A percentile compares a stretch with the other conserved stretches of the same genome.
Evolutionary conservation across 352 stramenopile genomes (phyloP).

Genomic region (Globisporangium spiculum): DNA sequence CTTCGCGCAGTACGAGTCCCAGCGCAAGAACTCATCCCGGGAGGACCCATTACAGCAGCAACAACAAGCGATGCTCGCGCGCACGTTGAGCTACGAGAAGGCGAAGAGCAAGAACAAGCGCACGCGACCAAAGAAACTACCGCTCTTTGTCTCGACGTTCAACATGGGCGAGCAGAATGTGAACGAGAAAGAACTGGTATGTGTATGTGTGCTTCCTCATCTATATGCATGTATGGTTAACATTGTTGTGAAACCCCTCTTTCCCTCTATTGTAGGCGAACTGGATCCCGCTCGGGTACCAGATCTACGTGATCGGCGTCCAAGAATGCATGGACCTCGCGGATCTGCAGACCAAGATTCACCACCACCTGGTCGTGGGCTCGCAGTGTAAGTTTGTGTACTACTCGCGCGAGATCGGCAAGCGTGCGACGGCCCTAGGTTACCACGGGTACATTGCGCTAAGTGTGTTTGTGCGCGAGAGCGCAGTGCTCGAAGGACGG

Average conservation of each 20-base stretch:
- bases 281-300: slow-evolving; percentile 60
- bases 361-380: slow-evolving; percentile 50
- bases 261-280: slow-evolving; percentile 15
- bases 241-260: background rate
- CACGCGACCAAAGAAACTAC: slow-evolving; percentile 36
- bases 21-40: slow-evolving; percentile 8
- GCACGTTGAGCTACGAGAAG: slow-evolving; percentile 10
- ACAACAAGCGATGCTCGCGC: background rate
- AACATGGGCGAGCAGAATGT: slow-evolving; percentile 85
- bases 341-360: slow-evolving; percentile 65
- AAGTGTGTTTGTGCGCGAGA: slow-evolving; percentile 75
- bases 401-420: slow-evolving; percentile 82
- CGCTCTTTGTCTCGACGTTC: slow-evolving; percentile 81
- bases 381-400: slow-evolving; percentile 65
- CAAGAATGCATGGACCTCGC: slow-evolving; percentile 84
- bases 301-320: slow-evolving; percentile 24
- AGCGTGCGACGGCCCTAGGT: slow-evolving; percentile 65
- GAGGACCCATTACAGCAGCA: background rate
- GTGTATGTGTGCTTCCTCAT: slow-evolving; percentile 2
- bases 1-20: slow-evolving; percentile 2
- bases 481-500: slow-evolving; percentile 50
- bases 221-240: background rate
- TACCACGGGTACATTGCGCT: slow-evolving; percentile 89
- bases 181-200: slow-evolving; percentile 49
- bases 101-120: background rate